These are phyloP conservation scores for Mercurialis annua DNA, from an alignment of 345 rosid species.

Conservation along the genomic window DNA sequence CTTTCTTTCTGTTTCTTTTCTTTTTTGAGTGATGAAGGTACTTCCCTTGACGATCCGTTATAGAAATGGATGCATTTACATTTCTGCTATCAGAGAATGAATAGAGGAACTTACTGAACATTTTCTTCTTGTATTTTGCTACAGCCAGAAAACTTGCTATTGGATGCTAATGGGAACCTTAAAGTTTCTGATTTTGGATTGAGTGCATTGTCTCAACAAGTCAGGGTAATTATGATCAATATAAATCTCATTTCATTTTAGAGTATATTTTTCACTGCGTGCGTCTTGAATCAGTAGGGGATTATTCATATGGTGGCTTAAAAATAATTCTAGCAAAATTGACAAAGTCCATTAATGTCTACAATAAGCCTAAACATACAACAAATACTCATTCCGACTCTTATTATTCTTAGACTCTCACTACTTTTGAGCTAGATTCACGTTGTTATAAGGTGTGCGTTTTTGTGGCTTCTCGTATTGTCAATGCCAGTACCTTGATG, in stretches of 20 bases:
- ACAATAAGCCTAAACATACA: no score
- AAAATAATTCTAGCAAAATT: no score
- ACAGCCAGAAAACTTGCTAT: constrained; percentile 88
- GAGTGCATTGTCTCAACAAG: constrained; percentile 94
- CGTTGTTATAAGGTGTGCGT: not conserved
- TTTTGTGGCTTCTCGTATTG: not conserved
- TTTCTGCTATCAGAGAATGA: not conserved
- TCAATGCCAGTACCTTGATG: not conserved
- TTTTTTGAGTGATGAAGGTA: no score
- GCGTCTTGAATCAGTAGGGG: no score
- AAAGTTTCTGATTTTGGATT: constrained; percentile 97
- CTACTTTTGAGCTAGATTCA: not conserved
- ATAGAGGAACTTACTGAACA: not conserved
- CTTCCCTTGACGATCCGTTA: constrained; percentile 1
- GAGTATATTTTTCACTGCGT: no score
- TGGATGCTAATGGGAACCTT: constrained; percentile 84
- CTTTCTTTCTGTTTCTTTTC: no score
- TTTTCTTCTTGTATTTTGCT: constrained; percentile 18
- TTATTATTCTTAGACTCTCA: no score
- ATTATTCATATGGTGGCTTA: no score
- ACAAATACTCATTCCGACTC: no score
- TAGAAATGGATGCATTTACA: not conserved
- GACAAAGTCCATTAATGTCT: no score
- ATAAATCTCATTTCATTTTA: not conserved
- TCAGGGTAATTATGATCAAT: constrained; percentile 57